Percentiles rank a stretch among this genome's conserved stretches.
Evolutionary conservation across 805 yeast genomes (phyloP).

Genomic region (Myxozyma lipomycoides): DNA sequence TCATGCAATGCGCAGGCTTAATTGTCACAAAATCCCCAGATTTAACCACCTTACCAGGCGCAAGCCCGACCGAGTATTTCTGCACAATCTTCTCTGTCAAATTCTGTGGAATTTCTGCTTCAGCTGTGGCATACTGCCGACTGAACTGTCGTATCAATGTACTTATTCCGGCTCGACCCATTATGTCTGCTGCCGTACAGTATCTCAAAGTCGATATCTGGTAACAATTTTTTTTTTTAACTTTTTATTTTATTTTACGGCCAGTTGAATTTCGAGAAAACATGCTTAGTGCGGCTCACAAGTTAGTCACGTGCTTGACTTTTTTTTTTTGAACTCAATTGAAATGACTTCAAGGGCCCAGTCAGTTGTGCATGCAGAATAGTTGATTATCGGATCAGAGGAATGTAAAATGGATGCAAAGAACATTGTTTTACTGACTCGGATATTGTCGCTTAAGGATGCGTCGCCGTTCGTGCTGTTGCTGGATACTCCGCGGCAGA

Average conservation of each 20-base stretch:
- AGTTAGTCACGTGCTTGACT: not conserved
- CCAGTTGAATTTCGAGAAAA: too few relatives aligned
- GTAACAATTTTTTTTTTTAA: not conserved
- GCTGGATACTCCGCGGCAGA: conserved; percentile 66
- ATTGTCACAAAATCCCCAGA: conserved; percentile 95
- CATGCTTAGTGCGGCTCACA: not conserved
- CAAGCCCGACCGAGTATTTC: conserved; percentile 80
- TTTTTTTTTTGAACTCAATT: not conserved
- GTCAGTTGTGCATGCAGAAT: too few relatives aligned
- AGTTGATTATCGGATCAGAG: too few relatives aligned
- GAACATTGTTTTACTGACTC: conserved; percentile 45
- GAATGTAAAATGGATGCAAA: not conserved
- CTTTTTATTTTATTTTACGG: not conserved
- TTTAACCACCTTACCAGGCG: conserved; percentile 68
- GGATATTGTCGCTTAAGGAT: conserved; percentile 70
- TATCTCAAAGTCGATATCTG: not conserved
- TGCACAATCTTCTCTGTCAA: conserved; percentile 95
- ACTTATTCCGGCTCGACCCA: not conserved
- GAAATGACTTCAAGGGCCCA: too few relatives aligned
- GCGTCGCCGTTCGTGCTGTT: conserved; percentile 66
- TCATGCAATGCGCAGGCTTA: conserved; percentile 96
- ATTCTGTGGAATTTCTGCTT: conserved; percentile 52
- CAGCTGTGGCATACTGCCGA: conserved; percentile 18
- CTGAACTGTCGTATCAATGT: not conserved
- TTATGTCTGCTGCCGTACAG: not conserved